These are phyloP conservation scores for Puccinia hordei DNA, from an alignment of 1,284 basidiomycete genomes.

Conservation along the genomic window DNA sequence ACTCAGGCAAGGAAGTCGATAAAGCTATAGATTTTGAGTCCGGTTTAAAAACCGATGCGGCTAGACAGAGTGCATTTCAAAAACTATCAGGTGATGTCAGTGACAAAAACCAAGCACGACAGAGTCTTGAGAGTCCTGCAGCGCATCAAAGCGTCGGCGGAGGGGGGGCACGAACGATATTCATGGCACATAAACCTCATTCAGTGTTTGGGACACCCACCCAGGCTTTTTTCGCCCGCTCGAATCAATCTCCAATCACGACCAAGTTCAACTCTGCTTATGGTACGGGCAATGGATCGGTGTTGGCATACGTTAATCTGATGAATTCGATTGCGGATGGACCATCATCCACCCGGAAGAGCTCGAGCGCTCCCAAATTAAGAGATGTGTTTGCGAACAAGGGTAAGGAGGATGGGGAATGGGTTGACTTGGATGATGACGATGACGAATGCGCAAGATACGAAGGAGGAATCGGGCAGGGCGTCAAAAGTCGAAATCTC, in stretches of 20 bases:
- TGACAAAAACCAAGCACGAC: background rate
- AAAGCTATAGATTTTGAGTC: background rate
- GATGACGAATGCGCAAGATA: constrained; percentile 33
- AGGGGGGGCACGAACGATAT: constrained; percentile 30
- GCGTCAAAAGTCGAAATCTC: background rate
- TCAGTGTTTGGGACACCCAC: constrained; percentile 49
- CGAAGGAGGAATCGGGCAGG: constrained; percentile 44
- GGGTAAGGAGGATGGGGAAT: constrained; percentile 42
- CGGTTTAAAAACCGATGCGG: constrained; percentile 2
- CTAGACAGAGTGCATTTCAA: constrained; percentile 36
- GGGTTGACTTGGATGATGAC: constrained; percentile 42
- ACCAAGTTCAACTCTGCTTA: constrained; percentile 5
- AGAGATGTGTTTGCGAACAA: constrained; percentile 48
- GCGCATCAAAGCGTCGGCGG: constrained; percentile 16
- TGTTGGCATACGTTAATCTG: constrained; percentile 27
- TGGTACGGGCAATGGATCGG: constrained; percentile 8
- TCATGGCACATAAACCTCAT: constrained; percentile 48
- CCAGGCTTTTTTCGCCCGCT: constrained; percentile 41
- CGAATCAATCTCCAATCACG: constrained; percentile 18
- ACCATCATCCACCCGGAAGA: background rate
- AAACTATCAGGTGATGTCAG: constrained; percentile 40
- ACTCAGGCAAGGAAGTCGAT: background rate
- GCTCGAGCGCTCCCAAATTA: background rate
- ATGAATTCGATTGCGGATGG: constrained; percentile 29
- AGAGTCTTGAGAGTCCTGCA: constrained; percentile 3